Evolutionary conservation across 768 basidiomycete species (phyloP), one percentile per base, ranked within the genome.

Genomic region (Scleroderma citrinum): DNA sequence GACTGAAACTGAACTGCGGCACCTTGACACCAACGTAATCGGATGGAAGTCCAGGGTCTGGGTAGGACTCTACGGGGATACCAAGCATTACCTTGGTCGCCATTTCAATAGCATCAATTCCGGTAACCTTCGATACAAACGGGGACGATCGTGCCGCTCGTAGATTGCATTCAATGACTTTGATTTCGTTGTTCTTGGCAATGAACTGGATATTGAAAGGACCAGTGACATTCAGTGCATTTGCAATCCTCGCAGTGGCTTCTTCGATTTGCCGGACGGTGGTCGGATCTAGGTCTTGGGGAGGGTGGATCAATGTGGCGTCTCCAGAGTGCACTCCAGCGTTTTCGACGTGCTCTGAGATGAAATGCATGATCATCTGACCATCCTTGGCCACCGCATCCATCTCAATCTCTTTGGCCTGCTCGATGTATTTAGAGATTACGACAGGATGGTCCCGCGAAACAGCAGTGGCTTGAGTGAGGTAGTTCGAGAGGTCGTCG

Each of bases 161-260:
- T 30, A 99, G 74, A 71, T 99, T 99, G 71, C 95, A 98, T 68
- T 99, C 95, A 66, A 99, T 99, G 59, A 99, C 95, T 77, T 99
- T 99, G 77, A 99, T 98, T 69, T 97, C 95, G 72, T 97, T 98
- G 72, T 99, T 89, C 80, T 99, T 99, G 44, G 95, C 95, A 59
- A 99, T 97, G 72, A 99, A 97, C 73, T 99, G 95, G 64, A 99
- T 99, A 65, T 99, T 99, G 82, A 87, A 98, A 1, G 95, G 95
- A 6, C 95, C 96, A 5, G 95, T 97, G 40, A 98, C 94, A 64
- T 98, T 96, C 50, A 99, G 81, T 13, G 96, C 95, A 50, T 93
- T 89, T 26, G 92, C 96, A 54, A 99, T 98, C 76, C 98, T 99
- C 36, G 83, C 85, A 1, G 95, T 98, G 7, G 96, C 96, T 61